These are phyloP conservation scores for Naganishia onofrii DNA, from an alignment of 768 basidiomycete genomes.

Conservation along the genomic window DNA sequence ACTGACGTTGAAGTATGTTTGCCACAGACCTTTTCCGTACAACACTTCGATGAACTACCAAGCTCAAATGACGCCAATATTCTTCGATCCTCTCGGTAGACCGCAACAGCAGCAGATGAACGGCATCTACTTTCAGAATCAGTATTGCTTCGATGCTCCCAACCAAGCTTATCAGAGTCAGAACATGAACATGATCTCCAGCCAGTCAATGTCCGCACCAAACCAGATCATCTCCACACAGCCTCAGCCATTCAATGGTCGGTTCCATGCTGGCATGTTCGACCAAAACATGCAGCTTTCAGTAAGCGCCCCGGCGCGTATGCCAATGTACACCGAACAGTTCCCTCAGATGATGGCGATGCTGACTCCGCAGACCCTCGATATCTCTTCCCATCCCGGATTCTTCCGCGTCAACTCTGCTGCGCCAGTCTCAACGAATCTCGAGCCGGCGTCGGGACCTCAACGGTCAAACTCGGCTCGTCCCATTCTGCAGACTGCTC, in stretches of 20 bases:
- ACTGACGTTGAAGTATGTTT: background rate
- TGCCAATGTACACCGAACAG: slow-evolving; percentile 7
- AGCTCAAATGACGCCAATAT: background rate
- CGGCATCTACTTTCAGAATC: background rate
- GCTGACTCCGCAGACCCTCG: background rate
- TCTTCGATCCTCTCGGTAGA: slow-evolving; percentile 15
- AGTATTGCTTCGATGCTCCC: background rate
- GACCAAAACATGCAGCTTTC: slow-evolving; percentile 6
- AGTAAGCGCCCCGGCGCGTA: slow-evolving; percentile 4
- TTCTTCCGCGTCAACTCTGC: slow-evolving; percentile 16
- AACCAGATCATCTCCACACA: slow-evolving; percentile 1
- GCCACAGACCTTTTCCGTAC: background rate
- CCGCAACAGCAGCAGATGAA: background rate
- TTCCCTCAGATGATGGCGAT: slow-evolving; percentile 1
- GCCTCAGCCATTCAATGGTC: background rate
- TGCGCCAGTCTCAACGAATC: background rate
- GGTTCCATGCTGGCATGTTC: background rate
- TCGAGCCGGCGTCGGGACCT: slow-evolving; percentile 9
- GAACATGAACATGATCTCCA: background rate
- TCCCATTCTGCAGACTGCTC: background rate
- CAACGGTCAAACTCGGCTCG: slow-evolving; percentile 16
- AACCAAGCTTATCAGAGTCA: background rate
- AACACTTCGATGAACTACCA: background rate
- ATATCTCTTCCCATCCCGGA: background rate
- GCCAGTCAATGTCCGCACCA: background rate